Base-by-base conservation (phyloP, 2,329 filamentous ascomycete genomes). In the Decorospora gaudefroyi region DNA sequence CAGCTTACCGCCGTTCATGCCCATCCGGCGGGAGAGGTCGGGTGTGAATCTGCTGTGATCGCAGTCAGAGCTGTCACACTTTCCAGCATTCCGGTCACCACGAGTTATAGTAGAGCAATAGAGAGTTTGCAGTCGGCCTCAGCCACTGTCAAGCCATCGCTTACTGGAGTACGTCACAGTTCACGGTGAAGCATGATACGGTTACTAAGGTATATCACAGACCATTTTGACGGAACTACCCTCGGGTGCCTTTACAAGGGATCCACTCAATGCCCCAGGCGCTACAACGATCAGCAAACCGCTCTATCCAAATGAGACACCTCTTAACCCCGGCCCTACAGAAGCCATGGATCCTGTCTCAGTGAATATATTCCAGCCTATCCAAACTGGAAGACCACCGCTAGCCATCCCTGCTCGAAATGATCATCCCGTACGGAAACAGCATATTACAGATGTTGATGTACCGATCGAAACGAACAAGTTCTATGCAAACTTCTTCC, bases 381-480 rank as follows among this genome's bases (percentile, higher is more conserved):
- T 77, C 42, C 70, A 63, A 1, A 70, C 64, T 3, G 69, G 65
- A 42, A 61, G 62, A 0, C 74, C 74, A 22, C 70, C 72, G 10
- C 48, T 63, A 3, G 68, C 72, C 19, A 64, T 77, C 16, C 44
- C 58, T 4, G 52, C 54, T 6, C 62, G 67, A 11, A 46, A 47
- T n/a, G 71, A 74, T 26, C 74, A 77, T 49, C 69, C 69, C 4
- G 72, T 75, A 0, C 58, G 68, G 21, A 69, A 70, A 31, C 53
- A 66, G 12, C 65, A 70, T 12, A 67, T 71, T 11, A 65, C 72
- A 5, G 67, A 73, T 29, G 46, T 68, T 30, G 50, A 66, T 34
- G 61, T 68, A 6, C 70, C 85, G 4, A 74, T 88, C 21, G 75
- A 81, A 42, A 92, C 88, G 18, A 92, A 92, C 76, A 92, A 90